Conservation (phyloP, 148 eudicot species). For the Chenopodium berlandieri region DNA sequence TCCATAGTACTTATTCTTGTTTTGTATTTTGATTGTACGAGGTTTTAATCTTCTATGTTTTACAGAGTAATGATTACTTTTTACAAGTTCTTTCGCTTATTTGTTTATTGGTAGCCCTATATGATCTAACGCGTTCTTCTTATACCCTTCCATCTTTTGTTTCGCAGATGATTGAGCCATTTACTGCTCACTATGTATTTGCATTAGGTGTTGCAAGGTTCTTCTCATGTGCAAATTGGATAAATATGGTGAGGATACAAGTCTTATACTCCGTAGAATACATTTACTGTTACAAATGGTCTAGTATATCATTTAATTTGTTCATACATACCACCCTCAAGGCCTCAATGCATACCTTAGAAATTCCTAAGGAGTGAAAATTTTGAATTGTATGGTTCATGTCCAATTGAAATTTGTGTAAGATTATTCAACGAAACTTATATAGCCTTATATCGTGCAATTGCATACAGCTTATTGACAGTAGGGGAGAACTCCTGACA, state of each 20-base stretch:
- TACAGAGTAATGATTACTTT: too few relatives aligned
- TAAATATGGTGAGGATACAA: slow-evolving; percentile 46
- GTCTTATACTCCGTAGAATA: not conserved
- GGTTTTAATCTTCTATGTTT: too few relatives aligned
- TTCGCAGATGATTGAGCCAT: slow-evolving; percentile 81
- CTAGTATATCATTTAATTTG: not conserved
- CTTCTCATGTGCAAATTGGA: slow-evolving; percentile 82
- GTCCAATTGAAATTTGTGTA: not conserved
- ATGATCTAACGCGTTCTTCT: not conserved
- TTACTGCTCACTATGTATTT: slow-evolving; percentile 79
- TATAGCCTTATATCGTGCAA: not conserved
- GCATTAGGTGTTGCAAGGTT: slow-evolving; percentile 82
- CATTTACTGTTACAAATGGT: not conserved
- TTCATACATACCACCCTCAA: too few relatives aligned
- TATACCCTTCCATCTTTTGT: not conserved
- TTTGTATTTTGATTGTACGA: too few relatives aligned
- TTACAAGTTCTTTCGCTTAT: not conserved
- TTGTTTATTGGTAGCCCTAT: not conserved
- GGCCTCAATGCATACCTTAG: too few relatives aligned
- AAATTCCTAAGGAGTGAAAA: too few relatives aligned
- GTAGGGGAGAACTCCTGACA: slow-evolving; percentile 43
- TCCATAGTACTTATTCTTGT: too few relatives aligned
- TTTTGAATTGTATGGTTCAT: too few relatives aligned
- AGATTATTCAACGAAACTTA: not conserved
- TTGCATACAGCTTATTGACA: slow-evolving; percentile 51